phyloP scores from a whole-genome alignment of 2,329 filamentous ascomycete genomes.

The Penicillium sp. region DNA sequence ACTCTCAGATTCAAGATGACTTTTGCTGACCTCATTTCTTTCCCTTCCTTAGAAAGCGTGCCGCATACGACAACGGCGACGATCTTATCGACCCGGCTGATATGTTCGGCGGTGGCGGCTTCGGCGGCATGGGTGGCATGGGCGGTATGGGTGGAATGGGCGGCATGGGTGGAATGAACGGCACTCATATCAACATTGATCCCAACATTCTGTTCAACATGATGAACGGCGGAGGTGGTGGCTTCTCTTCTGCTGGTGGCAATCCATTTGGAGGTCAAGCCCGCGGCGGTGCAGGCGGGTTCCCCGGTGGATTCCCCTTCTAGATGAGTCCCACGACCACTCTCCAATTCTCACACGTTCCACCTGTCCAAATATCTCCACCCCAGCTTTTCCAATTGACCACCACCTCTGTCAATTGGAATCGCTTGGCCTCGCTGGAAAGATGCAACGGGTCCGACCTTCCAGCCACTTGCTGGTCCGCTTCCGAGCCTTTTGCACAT shows the following conservation, averaged over 20 bases:
- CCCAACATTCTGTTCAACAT: constrained; percentile 76
- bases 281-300: constrained; percentile 43
- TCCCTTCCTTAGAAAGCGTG: constrained; percentile 61
- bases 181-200: constrained; percentile 54
- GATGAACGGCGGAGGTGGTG: constrained; percentile 61
- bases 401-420: no score
- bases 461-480: no score
- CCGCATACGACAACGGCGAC: constrained; percentile 84
- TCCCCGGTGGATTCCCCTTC: constrained; percentile 55
- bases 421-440: no score
- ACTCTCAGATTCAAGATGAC: not conserved
- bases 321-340: constrained; percentile 23
- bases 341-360: no score
- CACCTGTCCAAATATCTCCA: no score
- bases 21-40: constrained; percentile 1
- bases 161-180: constrained; percentile 50
- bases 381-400: no score
- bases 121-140: constrained; percentile 48
- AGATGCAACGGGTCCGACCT: no score
- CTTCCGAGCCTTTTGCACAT: no score
- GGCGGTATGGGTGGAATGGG: constrained; percentile 46
- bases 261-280: constrained; percentile 31
- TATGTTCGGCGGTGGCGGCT: constrained; percentile 64
- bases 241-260: constrained; percentile 48
- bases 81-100: constrained; percentile 84